Base-by-base conservation (phyloP, 768 basidiomycete species). In the Russula sp. region DNA sequence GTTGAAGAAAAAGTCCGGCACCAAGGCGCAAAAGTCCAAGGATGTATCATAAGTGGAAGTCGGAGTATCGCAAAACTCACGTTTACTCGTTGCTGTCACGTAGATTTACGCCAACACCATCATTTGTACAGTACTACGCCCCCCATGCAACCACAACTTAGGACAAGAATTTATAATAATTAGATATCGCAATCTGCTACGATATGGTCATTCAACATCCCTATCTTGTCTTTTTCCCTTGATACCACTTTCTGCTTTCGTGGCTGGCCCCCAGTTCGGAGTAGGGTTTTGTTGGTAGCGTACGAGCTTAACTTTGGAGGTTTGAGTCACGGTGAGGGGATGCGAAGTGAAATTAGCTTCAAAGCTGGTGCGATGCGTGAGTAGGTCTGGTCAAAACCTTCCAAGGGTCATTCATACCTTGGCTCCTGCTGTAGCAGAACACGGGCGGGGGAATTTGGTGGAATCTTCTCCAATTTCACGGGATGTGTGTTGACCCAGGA, bases 221-320 rank as follows among this genome's bases (percentile, higher is more conserved):
- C 62, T 67, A 32, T 73, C 69, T 0, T 69, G 72, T 18, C 79
- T 73, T 67, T 81, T 82, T 53, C 80, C 73, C 71, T 82, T 75
- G 27, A 67, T 70, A n/a, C 75, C 74, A 31, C 73, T 72, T 22
- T 70, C 75, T 4, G 89, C 88, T 69, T 80, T 87, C 57, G 81
- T 79, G 16, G 83, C 89, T 0, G 96, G 97, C 0, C 96, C 96
- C 97, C 97, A 99, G 72, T 97, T 81, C 2, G 85, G 80, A n/a
- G 84, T 80, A 5, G 96, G 97, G 71, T 97, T 98, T 65, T 84
- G 83, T 73, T 96, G 94, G 74, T 95, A 97, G 44, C 93, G 80
- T 1, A 95, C 89, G 7, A 96, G 76, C 67, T 91, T 92, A 61
- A 90, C 77, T 60, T 84, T 83, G 20, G 82, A 82, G 6, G 85